These are phyloP conservation scores for Scheffersomyces coipomensis DNA, from an alignment of 805 yeast species.

Conservation along the genomic window DNA sequence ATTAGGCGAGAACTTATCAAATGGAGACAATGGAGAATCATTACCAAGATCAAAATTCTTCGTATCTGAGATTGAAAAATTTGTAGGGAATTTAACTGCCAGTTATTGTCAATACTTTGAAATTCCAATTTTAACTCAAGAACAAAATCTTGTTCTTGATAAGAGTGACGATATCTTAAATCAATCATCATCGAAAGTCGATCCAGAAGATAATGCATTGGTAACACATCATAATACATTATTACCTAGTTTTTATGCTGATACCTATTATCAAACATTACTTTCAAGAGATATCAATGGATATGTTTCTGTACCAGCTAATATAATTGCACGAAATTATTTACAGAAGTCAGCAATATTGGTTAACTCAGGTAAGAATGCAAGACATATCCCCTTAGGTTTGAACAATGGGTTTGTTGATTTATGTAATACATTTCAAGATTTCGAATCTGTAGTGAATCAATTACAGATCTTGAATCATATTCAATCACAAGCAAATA, in stretches of 20 bases:
- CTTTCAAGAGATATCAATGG: constrained; percentile 36
- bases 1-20: constrained; percentile 10
- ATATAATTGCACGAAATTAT: constrained; percentile 30
- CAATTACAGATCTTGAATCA: constrained; percentile 37
- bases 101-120: constrained; percentile 16
- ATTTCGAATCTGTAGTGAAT: constrained; percentile 27
- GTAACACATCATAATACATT: constrained; percentile 34
- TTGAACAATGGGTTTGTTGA: constrained; percentile 26
- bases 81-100: constrained; percentile 23
- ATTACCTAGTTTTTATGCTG: constrained; percentile 34
- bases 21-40: constrained; percentile 2
- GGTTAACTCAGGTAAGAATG: constrained; percentile 9
- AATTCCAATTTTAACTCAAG: constrained; percentile 14
- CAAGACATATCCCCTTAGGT: constrained; percentile 24
- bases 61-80: constrained; percentile 21
- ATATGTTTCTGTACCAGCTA: constrained; percentile 31
- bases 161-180: neutral
- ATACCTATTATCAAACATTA: constrained; percentile 34
- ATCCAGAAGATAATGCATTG: constrained; percentile 21
- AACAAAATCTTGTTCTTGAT: constrained; percentile 15
- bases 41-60: constrained; percentile 18
- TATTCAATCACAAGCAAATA: constrained; percentile 1
- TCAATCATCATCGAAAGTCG: neutral
- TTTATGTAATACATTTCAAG: constrained; percentile 18
- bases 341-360: constrained; percentile 16